Conservation (phyloP, 169 alveolate genomes). For the Eimeria maxima region DNA sequence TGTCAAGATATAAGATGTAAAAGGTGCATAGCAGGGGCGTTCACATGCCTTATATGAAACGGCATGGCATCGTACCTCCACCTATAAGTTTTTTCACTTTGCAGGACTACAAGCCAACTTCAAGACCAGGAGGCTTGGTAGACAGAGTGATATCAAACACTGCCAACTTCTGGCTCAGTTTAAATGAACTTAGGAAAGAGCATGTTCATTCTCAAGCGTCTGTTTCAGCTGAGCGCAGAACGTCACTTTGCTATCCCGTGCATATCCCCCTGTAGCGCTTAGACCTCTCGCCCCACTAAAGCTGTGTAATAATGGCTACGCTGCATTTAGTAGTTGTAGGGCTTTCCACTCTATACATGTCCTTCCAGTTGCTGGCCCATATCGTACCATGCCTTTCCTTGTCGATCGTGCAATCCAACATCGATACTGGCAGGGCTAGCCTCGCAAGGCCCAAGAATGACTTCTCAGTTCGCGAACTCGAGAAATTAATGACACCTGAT, state of each 20-base stretch:
- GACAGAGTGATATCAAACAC: neutral
- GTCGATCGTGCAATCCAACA: neutral
- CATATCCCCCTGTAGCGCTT: neutral
- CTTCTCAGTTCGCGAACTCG: conserved; percentile 33
- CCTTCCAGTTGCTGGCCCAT: neutral
- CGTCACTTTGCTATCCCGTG: neutral
- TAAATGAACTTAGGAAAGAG: neutral
- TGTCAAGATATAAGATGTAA: neutral
- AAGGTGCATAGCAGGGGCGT: neutral
- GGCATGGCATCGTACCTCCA: neutral
- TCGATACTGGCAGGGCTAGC: conserved; percentile 50
- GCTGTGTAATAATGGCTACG: neutral
- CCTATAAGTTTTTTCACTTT: too few relatives aligned
- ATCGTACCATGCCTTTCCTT: conserved; percentile 28
- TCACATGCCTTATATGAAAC: neutral
- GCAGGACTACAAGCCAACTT: neutral
- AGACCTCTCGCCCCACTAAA: neutral
- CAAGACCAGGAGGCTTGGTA: neutral
- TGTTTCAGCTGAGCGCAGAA: neutral
- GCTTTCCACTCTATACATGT: neutral
- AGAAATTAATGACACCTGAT: neutral
- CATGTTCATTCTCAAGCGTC: neutral
- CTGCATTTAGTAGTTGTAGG: neutral
- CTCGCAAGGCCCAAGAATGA: conserved; percentile 31
- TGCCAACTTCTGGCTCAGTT: neutral